phyloP scores from a whole-genome alignment of 768 basidiomycete species.

The Mycena capillaripes region DNA sequence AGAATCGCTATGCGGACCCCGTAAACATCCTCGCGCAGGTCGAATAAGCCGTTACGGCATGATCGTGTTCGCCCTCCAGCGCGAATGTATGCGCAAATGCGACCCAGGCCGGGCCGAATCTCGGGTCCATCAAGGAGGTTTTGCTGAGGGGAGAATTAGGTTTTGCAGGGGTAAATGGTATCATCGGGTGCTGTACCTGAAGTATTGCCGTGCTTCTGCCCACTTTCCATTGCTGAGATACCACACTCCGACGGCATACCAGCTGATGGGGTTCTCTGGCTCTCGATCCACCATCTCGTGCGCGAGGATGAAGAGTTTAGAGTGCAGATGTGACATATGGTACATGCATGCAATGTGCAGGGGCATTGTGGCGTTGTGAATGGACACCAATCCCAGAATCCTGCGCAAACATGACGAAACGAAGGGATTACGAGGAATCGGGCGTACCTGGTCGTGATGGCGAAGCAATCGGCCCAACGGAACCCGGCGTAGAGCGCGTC shows the following conservation, averaged over 20 bases:
- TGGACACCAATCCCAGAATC: slow-evolving; percentile 86
- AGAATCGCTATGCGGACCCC: slow-evolving; percentile 68
- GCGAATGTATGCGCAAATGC: slow-evolving; percentile 99
- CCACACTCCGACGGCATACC: slow-evolving; percentile 99
- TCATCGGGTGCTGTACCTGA: slow-evolving; percentile 74
- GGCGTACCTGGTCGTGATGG: slow-evolving; percentile 82
- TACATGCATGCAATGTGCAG: slow-evolving; percentile 99
- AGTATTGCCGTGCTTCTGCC: slow-evolving; percentile 93
- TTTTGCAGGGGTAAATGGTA: background rate
- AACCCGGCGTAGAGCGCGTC: slow-evolving; percentile 91
- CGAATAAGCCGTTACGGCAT: slow-evolving; percentile 98
- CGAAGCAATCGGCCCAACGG: slow-evolving; percentile 95
- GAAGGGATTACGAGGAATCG: background rate
- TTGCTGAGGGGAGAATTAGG: slow-evolving; percentile 68
- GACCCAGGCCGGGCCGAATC: slow-evolving; percentile 97
- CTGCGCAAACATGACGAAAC: slow-evolving; percentile 55
- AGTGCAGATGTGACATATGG: slow-evolving; percentile 91
- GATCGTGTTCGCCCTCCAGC: slow-evolving; percentile 97
- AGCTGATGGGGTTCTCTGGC: slow-evolving; percentile 92
- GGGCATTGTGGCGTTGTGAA: slow-evolving; percentile 92
- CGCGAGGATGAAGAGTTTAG: slow-evolving; percentile 94
- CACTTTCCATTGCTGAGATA: slow-evolving; percentile 91
- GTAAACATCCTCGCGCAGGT: slow-evolving; percentile 96
- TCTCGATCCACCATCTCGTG: slow-evolving; percentile 96
- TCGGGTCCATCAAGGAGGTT: slow-evolving; percentile 95